Percentiles rank a stretch among this genome's conserved stretches.
These are phyloP conservation scores for Pseudogymnoascus sp. DNA, from an alignment of 2,329 filamentous ascomycete species.

Conservation along the genomic window DNA sequence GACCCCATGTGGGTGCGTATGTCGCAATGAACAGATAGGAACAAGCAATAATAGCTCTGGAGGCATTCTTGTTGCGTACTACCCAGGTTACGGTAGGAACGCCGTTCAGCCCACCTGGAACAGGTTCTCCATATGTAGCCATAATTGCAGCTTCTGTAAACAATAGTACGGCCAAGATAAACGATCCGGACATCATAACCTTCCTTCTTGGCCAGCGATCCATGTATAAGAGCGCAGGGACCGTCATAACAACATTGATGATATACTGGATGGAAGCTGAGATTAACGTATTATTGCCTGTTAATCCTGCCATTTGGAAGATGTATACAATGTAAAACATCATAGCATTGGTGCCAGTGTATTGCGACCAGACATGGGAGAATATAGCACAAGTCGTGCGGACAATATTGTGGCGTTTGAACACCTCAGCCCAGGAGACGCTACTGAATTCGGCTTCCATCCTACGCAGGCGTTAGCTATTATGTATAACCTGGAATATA, in stretches of 20 bases:
- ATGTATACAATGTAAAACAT: slow-evolving; percentile 32
- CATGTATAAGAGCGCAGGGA: slow-evolving; percentile 9
- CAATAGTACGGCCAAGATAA: background rate
- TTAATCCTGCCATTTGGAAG: slow-evolving; percentile 31
- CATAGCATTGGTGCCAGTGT: slow-evolving; percentile 23
- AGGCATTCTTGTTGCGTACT: slow-evolving; percentile 40
- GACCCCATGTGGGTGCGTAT: slow-evolving; percentile 49
- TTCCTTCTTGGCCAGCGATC: slow-evolving; percentile 5
- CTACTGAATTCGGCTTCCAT: background rate
- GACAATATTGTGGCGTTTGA: background rate
- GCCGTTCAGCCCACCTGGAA: slow-evolving; percentile 1
- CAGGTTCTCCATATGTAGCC: slow-evolving; percentile 5
- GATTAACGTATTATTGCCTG: slow-evolving; percentile 29
- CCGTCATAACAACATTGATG: slow-evolving; percentile 11
- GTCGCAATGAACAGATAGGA: slow-evolving; percentile 62
- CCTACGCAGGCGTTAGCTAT: background rate
- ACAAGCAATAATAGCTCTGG: slow-evolving; percentile 56
- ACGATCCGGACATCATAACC: slow-evolving; percentile 2
- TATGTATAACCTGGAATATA: background rate
- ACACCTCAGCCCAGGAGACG: background rate
- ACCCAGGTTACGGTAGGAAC: slow-evolving; percentile 38
- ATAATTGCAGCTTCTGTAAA: slow-evolving; percentile 4
- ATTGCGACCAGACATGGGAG: slow-evolving; percentile 18
- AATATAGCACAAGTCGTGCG: slow-evolving; percentile 9
- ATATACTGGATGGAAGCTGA: slow-evolving; percentile 19